Base-by-base conservation (phyloP, 148 eudicot genomes). In the Rheum nobile region DNA sequence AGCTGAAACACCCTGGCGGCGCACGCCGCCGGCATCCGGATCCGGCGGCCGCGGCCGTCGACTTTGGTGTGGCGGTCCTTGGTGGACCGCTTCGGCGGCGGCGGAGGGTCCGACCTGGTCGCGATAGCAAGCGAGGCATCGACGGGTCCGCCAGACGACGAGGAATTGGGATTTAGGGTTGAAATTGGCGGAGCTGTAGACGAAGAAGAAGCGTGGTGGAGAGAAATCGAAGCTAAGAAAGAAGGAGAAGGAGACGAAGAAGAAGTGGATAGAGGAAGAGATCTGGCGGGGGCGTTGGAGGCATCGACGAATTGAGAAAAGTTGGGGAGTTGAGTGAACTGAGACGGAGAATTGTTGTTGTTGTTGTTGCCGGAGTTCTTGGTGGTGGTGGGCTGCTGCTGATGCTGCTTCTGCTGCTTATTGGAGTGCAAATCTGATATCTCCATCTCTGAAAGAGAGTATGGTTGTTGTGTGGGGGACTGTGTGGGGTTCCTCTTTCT, bases 21-120 rank as follows among this genome's bases (percentile, higher is more conserved):
- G 32, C 90, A 87, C 16, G 86, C 77, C 4, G 90, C 90, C 31
- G 90, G 90, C 90, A 87, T 87, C 50, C 90, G 80, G 34, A 87
- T 87, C 29, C 90, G 77, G 32, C 87, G 75, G 21, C 91, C 87
- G 1, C 89, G 79, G n/a, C 90, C 87, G 65, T 86, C 89, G n/a
- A 86, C 89, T 73, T 86, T 86, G 9, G 87, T 86, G 78, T 86
- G 90, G 4, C 90, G 80, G 83, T 85, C 91, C 44, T 85, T 85
- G 0, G 87, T 85, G 22, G 85, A 63, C 73, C 83, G 72, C 75
- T 79, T 85, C 0, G 86, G 43, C 14, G 84, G 13, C 6, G 72
- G 13, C 16, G 72, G 24, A 0, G 47, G 43, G 0, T 57, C 65
- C 16, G 32, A 2, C 32, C 65, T 24, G 3, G 65, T 57, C 0